Base-by-base conservation (phyloP, 345 rosid species). In the Boechera divaricarpa region DNA sequence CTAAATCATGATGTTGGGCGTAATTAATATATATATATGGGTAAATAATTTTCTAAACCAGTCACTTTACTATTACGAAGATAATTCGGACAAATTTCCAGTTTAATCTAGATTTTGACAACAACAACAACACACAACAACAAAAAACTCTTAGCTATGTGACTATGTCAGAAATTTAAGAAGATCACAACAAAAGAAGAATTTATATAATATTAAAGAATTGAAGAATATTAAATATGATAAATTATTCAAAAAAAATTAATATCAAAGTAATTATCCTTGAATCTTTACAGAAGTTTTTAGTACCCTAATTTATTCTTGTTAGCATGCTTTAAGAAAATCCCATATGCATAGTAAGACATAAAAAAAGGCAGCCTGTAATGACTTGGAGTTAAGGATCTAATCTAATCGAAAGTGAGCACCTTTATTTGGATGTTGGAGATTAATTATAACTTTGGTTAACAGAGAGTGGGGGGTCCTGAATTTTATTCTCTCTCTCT, bases 1-100 rank as follows among this genome's bases (percentile, higher is more conserved):
- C 74, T 61, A 41, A 61, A 76, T 69, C 75, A 61, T 69, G 10
- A 44, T 76, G 74, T 73, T 63, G 21, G 69, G 62, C n/a, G 16
- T 35, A 5, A 48, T 72, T 59, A 3, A 10, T 18, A 48, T 18
- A 18, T 0, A 53, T 8, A 31, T 26, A 4, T 53, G 72, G 48
- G 62, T 53, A 24, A 24, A 53, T 7, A 33, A 6, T 35, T 33
- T 52, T 33, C 24, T 29, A 39, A 54, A 69, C 29, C 63, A 39
- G 38, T 38, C 5, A 53, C 36, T 33, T 32, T 32, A 63, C 51
- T 42, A 42, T 42, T 7, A 24, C 18, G 6, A 26, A 39, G 32
- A 28, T 26, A 10, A 41, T 4, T 5, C 8, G 2, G 28, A 28
- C 35, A 54, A 5, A 0, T 28, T 54, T 28, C 35, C 9, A 28